Conservation (phyloP, 345 rosid species). For the Salix suchowensis region DNA sequence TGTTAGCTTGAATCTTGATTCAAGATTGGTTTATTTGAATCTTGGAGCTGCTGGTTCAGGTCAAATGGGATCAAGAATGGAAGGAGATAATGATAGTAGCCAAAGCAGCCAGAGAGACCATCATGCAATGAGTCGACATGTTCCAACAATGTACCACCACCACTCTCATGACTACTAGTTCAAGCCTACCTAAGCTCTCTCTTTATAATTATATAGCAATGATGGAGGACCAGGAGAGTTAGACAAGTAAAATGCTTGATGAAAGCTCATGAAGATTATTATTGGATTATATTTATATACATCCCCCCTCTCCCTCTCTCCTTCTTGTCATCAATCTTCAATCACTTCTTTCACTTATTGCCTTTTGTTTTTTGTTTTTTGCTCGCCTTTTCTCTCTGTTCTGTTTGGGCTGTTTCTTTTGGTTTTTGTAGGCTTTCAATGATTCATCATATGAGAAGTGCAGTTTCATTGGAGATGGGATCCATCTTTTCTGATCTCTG, state of each 20-base stretch:
- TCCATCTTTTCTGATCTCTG: conserved; percentile 11
- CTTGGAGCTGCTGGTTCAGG: conserved; percentile 68
- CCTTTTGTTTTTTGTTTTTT: not conserved
- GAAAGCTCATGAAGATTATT: conserved; percentile 20
- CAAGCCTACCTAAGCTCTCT: no score
- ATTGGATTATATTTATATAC: conserved; percentile 20
- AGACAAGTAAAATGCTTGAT: conserved; percentile 19
- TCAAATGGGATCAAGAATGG: conserved; percentile 68
- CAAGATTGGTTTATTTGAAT: conserved; percentile 86
- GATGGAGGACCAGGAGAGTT: conserved; percentile 11
- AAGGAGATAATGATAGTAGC: conserved; percentile 49
- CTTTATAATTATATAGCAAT: not conserved
- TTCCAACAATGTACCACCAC: conserved; percentile 66
- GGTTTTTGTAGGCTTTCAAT: conserved; percentile 38
- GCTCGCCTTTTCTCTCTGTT: not conserved
- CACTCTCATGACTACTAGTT: conserved; percentile 59
- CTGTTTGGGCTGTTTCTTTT: conserved; percentile 1
- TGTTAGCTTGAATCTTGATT: conserved; percentile 53
- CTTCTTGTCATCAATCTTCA: not conserved
- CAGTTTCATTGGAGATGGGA: conserved; percentile 33
- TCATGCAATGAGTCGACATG: conserved; percentile 52
- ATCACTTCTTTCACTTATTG: not conserved
- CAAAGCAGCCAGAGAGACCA: conserved; percentile 47
- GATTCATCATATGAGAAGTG: conserved; percentile 33
- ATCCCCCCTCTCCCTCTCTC: conserved; percentile 14